Percentiles rank a stretch among this genome's conserved stretches.
Conservation (phyloP, 1,284 basidiomycete species). For the Thelephora terrestris region DNA sequence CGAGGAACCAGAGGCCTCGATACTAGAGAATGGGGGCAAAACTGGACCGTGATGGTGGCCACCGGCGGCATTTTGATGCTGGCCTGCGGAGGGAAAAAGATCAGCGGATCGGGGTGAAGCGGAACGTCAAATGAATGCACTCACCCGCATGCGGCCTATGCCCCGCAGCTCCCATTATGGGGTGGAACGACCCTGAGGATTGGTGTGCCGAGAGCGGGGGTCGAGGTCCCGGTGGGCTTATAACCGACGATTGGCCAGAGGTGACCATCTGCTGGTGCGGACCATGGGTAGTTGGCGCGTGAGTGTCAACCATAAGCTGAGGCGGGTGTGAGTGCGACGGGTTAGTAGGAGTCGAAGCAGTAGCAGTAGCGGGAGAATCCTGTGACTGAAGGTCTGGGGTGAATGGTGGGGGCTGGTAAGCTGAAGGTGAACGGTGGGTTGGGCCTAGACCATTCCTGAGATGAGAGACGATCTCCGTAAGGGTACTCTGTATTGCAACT, state of each 20-base stretch:
- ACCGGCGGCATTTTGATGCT: slow-evolving; percentile 13
- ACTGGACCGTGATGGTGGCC: slow-evolving; percentile 31
- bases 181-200: slow-evolving; percentile 17
- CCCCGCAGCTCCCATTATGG: slow-evolving; percentile 13
- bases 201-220: slow-evolving; percentile 13
- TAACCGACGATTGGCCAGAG: slow-evolving; percentile 12
- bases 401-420: slow-evolving; percentile 39
- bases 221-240: slow-evolving; percentile 11
- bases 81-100: slow-evolving; percentile 16
- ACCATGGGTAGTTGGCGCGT: slow-evolving; percentile 15
- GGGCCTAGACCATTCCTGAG: slow-evolving; percentile 42
- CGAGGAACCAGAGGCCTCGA: slow-evolving; percentile 47
- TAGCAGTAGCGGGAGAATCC: slow-evolving; percentile 43
- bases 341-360: slow-evolving; percentile 39
- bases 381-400: slow-evolving; percentile 50
- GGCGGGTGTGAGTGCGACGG: slow-evolving; percentile 20
- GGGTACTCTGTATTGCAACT: slow-evolving; percentile 58
- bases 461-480: slow-evolving; percentile 69
- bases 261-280: slow-evolving; percentile 14
- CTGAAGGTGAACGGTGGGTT: slow-evolving; percentile 49
- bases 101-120: slow-evolving; percentile 11
- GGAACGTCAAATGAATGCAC: slow-evolving; percentile 10
- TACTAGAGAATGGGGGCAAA: slow-evolving; percentile 62
- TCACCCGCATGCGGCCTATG: slow-evolving; percentile 18
- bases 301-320: slow-evolving; percentile 29